These are phyloP conservation scores for Petasospora fabianii DNA, from an alignment of 1,139 yeast genomes.

Conservation along the genomic window DNA sequence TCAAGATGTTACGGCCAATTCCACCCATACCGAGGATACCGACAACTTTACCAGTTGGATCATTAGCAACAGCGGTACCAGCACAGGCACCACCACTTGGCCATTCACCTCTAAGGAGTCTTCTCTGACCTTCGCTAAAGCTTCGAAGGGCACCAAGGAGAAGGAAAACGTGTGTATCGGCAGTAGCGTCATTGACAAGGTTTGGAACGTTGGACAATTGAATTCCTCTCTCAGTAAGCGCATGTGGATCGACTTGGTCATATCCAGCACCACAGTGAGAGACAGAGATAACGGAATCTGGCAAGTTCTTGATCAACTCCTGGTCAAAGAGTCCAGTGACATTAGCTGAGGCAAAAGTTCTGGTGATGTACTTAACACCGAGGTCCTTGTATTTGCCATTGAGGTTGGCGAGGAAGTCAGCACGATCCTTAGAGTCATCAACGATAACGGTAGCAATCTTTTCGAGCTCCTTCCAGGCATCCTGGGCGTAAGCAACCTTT, in stretches of 20 bases:
- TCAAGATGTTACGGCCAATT: conserved; percentile 66
- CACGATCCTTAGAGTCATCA: conserved; percentile 43
- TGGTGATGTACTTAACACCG: conserved; percentile 43
- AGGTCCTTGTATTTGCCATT: conserved; percentile 38
- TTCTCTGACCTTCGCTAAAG: conserved; percentile 46
- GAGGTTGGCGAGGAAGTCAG: conserved; percentile 47
- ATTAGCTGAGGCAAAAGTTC: conserved; percentile 46
- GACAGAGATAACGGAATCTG: conserved; percentile 57
- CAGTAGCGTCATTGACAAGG: conserved; percentile 76
- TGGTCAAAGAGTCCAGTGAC: conserved; percentile 74
- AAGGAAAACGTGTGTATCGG: conserved; percentile 71
- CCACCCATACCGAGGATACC: conserved; percentile 80
- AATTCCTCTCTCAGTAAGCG: conserved; percentile 38
- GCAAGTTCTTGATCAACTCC: conserved; percentile 60
- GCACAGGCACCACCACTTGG: conserved; percentile 35
- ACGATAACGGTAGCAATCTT: conserved; percentile 48
- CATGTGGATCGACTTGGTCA: conserved; percentile 67
- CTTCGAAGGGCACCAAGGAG: conserved; percentile 66
- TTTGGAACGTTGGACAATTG: conserved; percentile 72
- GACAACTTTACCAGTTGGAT: conserved; percentile 57
- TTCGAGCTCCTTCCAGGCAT: conserved; percentile 51
- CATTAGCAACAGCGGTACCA: conserved; percentile 48
- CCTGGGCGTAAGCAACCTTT: conserved; percentile 46
- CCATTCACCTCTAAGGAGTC: conserved; percentile 60
- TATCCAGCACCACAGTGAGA: conserved; percentile 93